Evolutionary conservation across 192 early-diverging fungal species (phyloP), one percentile per base, ranked within the genome.

Genomic region (Linnemannia exigua): DNA sequence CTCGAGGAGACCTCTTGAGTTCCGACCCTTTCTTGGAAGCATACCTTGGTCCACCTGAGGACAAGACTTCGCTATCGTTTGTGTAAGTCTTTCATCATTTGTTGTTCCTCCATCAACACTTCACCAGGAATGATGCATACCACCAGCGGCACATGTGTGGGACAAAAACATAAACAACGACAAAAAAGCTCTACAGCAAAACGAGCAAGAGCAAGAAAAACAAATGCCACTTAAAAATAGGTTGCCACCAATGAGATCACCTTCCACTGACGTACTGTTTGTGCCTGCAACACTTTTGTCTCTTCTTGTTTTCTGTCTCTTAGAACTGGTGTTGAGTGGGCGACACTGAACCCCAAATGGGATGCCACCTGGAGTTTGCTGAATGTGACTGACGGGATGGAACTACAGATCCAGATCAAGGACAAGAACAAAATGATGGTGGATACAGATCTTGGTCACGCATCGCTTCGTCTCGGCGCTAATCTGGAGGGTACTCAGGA

Each of bases 351-450:
- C 50, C 76, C 76, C 25, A 67, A 44, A 33, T 77, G 76, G 76
- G 35, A 77, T 54, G 76, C 76, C 11, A 70, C 35, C 28, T 77
- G 76, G 76, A 68, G 9, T 11, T 47, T 77, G 46, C 67, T 70
- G 20, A 67, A 67, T 28, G 76, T 77, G 19, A 31, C 67, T 3
- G 76, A 77, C 20, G 67, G 76, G 28, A 70, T 58, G 36, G 48
- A 37, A 3, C 67, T 77, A 4, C 46, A 52, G 38, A 77, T 77
- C 9, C 37, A 70, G 15, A 37, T 77, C 50, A 77, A 77, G 67
- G 76, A 77, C 50, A 77, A 77, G 76, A 77, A 77, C 67, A 77
- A 77, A 35, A 77, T 77, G 76, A 77, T 77, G 76, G 76, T 70
- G n/a, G 76, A 77, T 47, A 70, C 67, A 6, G 44, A 50, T 17